Conservation (phyloP, 257 asterid genomes). For the Oldenlandia corymbosa region DNA sequence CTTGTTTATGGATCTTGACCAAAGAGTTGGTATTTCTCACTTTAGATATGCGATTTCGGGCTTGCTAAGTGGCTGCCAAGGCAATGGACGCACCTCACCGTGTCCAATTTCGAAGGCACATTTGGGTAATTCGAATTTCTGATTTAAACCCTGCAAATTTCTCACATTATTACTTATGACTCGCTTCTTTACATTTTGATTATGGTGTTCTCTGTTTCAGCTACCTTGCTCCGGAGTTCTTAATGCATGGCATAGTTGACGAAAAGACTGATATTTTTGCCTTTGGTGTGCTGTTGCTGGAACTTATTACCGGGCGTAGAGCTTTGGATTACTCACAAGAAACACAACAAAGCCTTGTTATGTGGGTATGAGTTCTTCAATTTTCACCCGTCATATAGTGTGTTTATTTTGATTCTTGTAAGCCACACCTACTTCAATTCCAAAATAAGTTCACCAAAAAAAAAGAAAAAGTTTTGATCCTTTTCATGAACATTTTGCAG, state of each 20-base stretch:
- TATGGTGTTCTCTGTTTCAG: conserved; percentile 28
- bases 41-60: conserved; percentile 42
- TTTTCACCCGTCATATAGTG: neutral
- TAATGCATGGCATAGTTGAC: conserved; percentile 93
- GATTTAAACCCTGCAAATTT: neutral
- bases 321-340: conserved; percentile 91
- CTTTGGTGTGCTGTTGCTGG: conserved; percentile 78
- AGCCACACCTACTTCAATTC: neutral
- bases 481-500: conserved; percentile 21
- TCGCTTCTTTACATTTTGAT: neutral
- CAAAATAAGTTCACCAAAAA: too few relatives aligned
- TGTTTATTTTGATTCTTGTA: neutral
- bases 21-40: neutral
- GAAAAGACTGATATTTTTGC: conserved; percentile 88
- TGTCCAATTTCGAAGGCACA: conserved; percentile 39
- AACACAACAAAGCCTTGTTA: conserved; percentile 90
- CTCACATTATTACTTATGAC: neutral
- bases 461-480: neutral
- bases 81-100: conserved; percentile 37
- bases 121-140: conserved; percentile 26
- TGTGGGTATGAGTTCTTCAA: conserved; percentile 61
- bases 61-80: conserved; percentile 40
- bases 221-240: conserved; percentile 88
- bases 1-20: neutral
- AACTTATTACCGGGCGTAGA: conserved; percentile 86